These are phyloP conservation scores for Rutidosis leptorrhynchoides DNA, from an alignment of 129 eudicot species.

Conservation along the genomic window DNA sequence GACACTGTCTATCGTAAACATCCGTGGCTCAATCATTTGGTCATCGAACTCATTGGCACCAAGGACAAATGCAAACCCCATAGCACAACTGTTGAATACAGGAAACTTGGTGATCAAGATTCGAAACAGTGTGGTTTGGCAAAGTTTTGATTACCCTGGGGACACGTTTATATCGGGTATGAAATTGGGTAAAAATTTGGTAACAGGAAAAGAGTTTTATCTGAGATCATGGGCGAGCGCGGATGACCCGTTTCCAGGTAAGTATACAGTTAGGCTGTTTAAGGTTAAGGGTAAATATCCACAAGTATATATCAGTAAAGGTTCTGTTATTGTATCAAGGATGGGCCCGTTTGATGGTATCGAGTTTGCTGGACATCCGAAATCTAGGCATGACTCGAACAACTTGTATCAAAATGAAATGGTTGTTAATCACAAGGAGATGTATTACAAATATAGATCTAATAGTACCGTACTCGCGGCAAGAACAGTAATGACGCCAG, in stretches of 20 bases:
- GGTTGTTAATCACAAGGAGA: conserved; percentile 2
- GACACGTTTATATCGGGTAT: conserved; percentile 21
- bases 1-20: no score
- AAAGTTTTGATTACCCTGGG: no score
- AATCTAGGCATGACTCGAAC: not conserved
- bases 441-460: not conserved
- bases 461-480: not conserved
- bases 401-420: not conserved
- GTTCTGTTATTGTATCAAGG: conserved; percentile 22
- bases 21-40: not conserved
- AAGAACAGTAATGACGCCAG: not conserved
- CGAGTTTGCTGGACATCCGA: conserved; percentile 19
- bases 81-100: no score
- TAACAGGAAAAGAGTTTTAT: conserved; percentile 15
- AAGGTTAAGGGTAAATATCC: conserved; percentile 20
- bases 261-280: not conserved
- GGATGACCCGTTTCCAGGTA: conserved; percentile 29
- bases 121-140: no score
- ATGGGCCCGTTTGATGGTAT: conserved; percentile 22
- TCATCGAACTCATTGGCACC: no score
- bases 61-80: no score
- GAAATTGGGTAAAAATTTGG: conserved; percentile 11
- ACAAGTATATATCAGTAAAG: conserved; percentile 5
- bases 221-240: conserved; percentile 25
- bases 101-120: no score